Conservation (phyloP, 2,329 filamentous ascomycete species). For the Epichloe gansuensis region DNA sequence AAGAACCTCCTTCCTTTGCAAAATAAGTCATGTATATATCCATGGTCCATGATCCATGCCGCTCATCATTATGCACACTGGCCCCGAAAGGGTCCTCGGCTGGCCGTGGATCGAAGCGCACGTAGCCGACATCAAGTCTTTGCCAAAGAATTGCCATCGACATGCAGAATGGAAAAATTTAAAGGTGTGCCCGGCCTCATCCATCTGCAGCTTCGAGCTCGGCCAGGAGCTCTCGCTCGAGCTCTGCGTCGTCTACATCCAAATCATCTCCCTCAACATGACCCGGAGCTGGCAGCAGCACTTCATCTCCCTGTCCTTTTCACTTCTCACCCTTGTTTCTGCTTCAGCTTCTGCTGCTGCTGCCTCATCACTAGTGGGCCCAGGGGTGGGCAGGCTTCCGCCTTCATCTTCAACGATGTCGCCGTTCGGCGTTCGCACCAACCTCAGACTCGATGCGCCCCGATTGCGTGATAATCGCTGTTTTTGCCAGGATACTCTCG, state of each 20-base stretch:
- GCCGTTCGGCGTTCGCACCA: constrained; percentile 29
- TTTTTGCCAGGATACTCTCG: constrained; percentile 35
- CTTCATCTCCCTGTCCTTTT: constrained; percentile 4
- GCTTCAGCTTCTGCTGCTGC: constrained; percentile 12
- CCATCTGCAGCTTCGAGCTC: constrained; percentile 36
- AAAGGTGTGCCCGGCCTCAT: constrained; percentile 4
- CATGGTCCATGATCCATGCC: not conserved
- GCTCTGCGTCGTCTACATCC: constrained; percentile 41
- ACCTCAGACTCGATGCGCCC: constrained; percentile 34
- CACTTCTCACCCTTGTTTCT: constrained; percentile 10
- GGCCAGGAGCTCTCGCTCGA: constrained; percentile 52
- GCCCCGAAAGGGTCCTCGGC: not conserved
- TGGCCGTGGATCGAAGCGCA: not conserved
- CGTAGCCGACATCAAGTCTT: not conserved
- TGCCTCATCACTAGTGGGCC: constrained; percentile 23
- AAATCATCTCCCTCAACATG: constrained; percentile 20
- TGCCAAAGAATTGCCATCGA: not conserved
- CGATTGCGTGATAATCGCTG: constrained; percentile 34
- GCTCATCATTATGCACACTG: constrained; percentile 1
- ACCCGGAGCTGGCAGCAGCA: constrained; percentile 4
- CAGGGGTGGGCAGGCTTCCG: constrained; percentile 28
- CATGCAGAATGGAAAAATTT: no score
- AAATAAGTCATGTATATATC: not conserved
- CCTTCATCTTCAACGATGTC: constrained; percentile 21
- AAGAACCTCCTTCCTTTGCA: not conserved